Evolutionary conservation across 495 filamentous ascomycete species (phyloP), one percentile per base, ranked within the genome.

Genomic region (Glutinoglossum americanum): DNA sequence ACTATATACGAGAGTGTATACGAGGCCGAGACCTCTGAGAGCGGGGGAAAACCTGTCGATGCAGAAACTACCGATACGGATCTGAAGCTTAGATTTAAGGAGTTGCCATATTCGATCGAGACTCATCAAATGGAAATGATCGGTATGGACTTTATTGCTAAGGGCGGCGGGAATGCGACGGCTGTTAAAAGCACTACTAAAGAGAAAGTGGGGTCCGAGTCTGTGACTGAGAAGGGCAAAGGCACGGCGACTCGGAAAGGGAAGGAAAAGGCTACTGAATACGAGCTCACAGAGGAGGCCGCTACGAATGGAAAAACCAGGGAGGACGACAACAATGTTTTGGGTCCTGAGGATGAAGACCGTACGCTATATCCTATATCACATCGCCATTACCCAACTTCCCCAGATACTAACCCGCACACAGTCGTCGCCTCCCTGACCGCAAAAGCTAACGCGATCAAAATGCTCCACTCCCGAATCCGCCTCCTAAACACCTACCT

Each of bases 121-220:
- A 96, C 88, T 0, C 86, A 85, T 17, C 88, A 97, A 68, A 85
- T 92, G 8, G 93, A 99, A 71, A 96, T 97, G 89, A 96, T 99
- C 62, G 80, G 81, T 41, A 82, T 98, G 62, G 86, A 97, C 63
- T 90, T 86, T 59, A 84, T 98, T 30, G 89, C 89, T 0, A 78
- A 82, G 51, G 83, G 82, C 26, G 86, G 82, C 27, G 84, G 81
- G 0, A 89, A 86, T 63, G 92, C 90, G 17, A 77, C 81, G 15
- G 78, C 79, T 10, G 71, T 78, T 1, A 72, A 78, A 41, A 60
- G 62, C 1, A 63, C 66, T 7, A 55, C 54, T 51, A 60, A 62
- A 15, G 32, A 63, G 35, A 45, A 19, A 10, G 59, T 56, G 21
- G 30, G 25, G 21, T 33, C 55, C n/a, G 56, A 57, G 28, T 44